phyloP scores from a whole-genome alignment of 495 filamentous ascomycete species.

The Endocarpon pusillum region DNA sequence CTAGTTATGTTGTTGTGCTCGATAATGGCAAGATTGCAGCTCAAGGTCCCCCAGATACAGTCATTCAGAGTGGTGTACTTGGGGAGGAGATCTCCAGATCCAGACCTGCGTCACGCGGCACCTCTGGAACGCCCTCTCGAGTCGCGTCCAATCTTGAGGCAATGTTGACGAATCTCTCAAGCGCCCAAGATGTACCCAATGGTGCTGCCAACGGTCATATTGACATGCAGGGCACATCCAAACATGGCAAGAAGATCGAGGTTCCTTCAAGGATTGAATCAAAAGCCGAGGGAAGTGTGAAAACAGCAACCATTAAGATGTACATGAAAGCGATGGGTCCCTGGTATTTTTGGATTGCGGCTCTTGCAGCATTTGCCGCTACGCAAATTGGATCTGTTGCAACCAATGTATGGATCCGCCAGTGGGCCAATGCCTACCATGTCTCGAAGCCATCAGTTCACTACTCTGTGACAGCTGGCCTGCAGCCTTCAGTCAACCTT shows the following conservation, averaged over 20 bases:
- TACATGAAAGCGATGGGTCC: constrained; percentile 81
- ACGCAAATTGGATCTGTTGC: constrained; percentile 75
- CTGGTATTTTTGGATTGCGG: constrained; percentile 84
- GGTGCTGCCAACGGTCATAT: constrained; percentile 16
- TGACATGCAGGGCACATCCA: constrained; percentile 21
- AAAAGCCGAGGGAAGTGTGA: constrained; percentile 71
- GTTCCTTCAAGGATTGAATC: constrained; percentile 43
- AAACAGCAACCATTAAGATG: constrained; percentile 64
- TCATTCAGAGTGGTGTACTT: constrained; percentile 69
- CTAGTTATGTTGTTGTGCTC: constrained; percentile 66
- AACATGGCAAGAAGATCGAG: constrained; percentile 30
- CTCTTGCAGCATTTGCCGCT: constrained; percentile 51
- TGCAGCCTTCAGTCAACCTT: constrained; percentile 19
- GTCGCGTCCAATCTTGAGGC: constrained; percentile 42
- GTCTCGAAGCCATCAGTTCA: constrained; percentile 7
- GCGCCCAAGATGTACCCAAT: constrained; percentile 27
- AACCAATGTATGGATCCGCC: constrained; percentile 82
- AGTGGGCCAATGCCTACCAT: constrained; percentile 61
- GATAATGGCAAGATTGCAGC: constrained; percentile 67
- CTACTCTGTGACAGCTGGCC: background rate
- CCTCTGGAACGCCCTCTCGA: constrained; percentile 54
- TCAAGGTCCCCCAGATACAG: constrained; percentile 59
- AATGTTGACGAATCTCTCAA: constrained; percentile 11
- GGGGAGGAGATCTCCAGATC: constrained; percentile 71
- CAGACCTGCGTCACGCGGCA: constrained; percentile 41